Percentiles rank a stretch among this genome's conserved stretches.
Evolutionary conservation across 2,329 filamentous ascomycete genomes (phyloP).

Genomic region (Colletotrichum falcatum): DNA sequence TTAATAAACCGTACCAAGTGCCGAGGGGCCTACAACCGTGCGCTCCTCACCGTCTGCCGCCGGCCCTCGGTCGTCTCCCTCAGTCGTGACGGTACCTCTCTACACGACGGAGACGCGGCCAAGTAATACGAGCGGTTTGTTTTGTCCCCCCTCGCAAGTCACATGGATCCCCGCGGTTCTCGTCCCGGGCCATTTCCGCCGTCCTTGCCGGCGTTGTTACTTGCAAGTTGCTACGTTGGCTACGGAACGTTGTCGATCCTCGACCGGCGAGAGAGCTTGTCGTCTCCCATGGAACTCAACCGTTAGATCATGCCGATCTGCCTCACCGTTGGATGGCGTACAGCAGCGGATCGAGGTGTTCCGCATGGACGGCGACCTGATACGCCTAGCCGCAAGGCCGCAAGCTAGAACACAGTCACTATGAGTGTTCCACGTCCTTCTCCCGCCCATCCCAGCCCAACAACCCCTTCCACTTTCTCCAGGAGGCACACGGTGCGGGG

Average conservation of each 20-base stretch:
- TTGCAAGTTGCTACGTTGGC: no score
- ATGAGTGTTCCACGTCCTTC: slow-evolving; percentile 1
- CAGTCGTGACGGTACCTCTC: not conserved
- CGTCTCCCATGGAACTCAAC: not conserved
- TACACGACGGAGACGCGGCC: not conserved
- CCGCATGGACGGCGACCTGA: slow-evolving; percentile 27
- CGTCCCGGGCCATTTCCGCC: slow-evolving; percentile 12
- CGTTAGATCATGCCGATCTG: slow-evolving; percentile 5
- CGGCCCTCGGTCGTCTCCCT: not conserved
- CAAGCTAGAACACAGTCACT: slow-evolving; percentile 2
- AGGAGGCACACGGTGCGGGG: not conserved
- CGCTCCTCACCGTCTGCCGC: not conserved
- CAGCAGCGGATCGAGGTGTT: not conserved
- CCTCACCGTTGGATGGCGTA: slow-evolving; percentile 14
- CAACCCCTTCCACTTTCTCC: no score
- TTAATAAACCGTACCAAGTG: no score
- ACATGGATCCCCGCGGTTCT: slow-evolving; percentile 18
- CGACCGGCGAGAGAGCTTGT: slow-evolving; percentile 22
- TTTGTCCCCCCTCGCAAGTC: not conserved
- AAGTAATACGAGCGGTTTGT: not conserved
- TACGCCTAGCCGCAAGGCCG: slow-evolving; percentile 1
- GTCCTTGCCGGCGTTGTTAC: no score
- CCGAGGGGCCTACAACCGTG: not conserved
- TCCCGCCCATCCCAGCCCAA: slow-evolving; percentile 8
- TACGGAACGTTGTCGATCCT: not conserved